A percentile compares a stretch with the other conserved stretches of the same genome.
Conservation (phyloP, 768 basidiomycete genomes). For the Pisolithus tinctorius region DNA sequence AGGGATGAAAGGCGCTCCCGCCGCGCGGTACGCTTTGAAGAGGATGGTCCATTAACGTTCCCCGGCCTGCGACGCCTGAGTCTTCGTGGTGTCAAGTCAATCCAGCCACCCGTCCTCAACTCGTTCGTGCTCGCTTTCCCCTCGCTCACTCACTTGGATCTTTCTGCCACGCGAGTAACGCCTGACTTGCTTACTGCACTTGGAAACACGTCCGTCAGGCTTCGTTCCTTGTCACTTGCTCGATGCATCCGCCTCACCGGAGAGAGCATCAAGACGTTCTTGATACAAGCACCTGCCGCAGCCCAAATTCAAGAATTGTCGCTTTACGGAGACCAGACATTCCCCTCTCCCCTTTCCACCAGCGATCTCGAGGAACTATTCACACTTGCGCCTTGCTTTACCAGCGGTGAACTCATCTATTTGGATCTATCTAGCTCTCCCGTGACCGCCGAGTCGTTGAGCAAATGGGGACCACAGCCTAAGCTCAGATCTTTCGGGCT, state of each 20-base stretch:
- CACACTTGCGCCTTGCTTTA: conserved; percentile 71
- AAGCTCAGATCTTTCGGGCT: conserved; percentile 83
- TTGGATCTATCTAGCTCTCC: conserved; percentile 87
- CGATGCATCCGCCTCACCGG: conserved; percentile 83
- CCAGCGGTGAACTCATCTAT: conserved; percentile 67
- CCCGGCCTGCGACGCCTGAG: conserved; percentile 73
- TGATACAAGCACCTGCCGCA: conserved; percentile 62
- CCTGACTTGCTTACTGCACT: conserved; percentile 69
- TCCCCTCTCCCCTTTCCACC: conserved; percentile 60
- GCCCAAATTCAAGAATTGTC: conserved; percentile 67
- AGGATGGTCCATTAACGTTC: conserved; percentile 52
- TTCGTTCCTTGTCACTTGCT: conserved; percentile 77
- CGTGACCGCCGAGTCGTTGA: conserved; percentile 50
- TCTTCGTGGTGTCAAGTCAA: conserved; percentile 74
- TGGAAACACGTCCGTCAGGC: conserved; percentile 57
- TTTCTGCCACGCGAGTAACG: conserved; percentile 80
- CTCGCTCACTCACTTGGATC: conserved; percentile 81
- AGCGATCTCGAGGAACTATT: conserved; percentile 66
- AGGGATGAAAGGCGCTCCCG: conserved; percentile 28
- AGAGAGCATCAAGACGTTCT: conserved; percentile 66
- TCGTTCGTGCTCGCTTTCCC: conserved; percentile 80
- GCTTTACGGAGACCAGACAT: conserved; percentile 85
- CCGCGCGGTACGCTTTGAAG: conserved; percentile 22
- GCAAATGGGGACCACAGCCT: conserved; percentile 55
- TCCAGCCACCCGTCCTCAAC: conserved; percentile 59